phyloP scores from a whole-genome alignment of 1,284 basidiomycete species.

The Boletus hoseneyae region DNA sequence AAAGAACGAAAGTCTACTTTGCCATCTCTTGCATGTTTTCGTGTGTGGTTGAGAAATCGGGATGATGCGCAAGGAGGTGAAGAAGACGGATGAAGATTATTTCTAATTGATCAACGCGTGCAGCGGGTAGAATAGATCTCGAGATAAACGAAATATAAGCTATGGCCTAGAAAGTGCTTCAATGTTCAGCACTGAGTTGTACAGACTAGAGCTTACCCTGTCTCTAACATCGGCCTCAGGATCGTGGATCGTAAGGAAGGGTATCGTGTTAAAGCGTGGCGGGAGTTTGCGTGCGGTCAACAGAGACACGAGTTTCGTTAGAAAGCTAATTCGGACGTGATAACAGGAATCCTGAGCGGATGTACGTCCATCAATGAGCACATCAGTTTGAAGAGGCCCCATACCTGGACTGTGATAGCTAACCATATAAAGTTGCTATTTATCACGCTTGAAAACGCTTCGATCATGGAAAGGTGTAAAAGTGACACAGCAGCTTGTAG shows the following conservation, averaged over 20 bases:
- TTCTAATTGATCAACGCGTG: slow-evolving; percentile 71
- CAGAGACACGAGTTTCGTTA: slow-evolving; percentile 71
- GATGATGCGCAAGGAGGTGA: slow-evolving; percentile 90
- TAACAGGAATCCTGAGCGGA: slow-evolving; percentile 75
- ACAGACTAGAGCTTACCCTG: slow-evolving; percentile 39
- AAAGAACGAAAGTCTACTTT: slow-evolving; percentile 46
- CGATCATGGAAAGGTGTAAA: slow-evolving; percentile 73
- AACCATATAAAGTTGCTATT: slow-evolving; percentile 64
- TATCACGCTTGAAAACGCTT: slow-evolving; percentile 60
- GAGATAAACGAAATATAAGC: slow-evolving; percentile 53
- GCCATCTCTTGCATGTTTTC: slow-evolving; percentile 70
- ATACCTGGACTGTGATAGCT: slow-evolving; percentile 76
- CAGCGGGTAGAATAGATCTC: slow-evolving; percentile 48
- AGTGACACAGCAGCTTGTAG: slow-evolving; percentile 80
- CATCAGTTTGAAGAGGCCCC: neutral
- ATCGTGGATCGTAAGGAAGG: slow-evolving; percentile 89
- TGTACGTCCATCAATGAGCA: neutral
- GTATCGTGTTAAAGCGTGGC: slow-evolving; percentile 76
- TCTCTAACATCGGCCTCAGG: slow-evolving; percentile 79
- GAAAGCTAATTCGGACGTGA: slow-evolving; percentile 77
- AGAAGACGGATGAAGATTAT: slow-evolving; percentile 82
- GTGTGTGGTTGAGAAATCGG: slow-evolving; percentile 71
- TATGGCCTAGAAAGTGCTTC: slow-evolving; percentile 43
- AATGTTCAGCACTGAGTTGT: neutral
- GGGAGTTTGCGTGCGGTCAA: slow-evolving; percentile 62